A percentile compares a stretch with the other conserved stretches of the same genome.
Conservation (phyloP, 1,139 yeast species). For the Ogataea hybrid region DNA sequence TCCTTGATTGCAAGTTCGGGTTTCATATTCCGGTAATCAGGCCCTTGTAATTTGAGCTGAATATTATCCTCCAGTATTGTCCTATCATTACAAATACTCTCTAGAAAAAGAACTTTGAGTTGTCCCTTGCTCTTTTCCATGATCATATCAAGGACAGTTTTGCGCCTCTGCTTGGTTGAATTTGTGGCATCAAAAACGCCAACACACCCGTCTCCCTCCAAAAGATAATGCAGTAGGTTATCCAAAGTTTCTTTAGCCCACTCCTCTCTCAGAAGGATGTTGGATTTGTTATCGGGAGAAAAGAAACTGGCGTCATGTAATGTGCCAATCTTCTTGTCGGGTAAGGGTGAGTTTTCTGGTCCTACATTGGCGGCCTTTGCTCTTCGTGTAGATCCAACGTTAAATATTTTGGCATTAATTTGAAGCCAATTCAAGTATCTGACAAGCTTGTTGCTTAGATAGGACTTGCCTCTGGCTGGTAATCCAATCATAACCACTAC, state of each 20-base stretch:
- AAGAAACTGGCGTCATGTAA: constrained; percentile 80
- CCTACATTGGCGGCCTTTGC: constrained; percentile 64
- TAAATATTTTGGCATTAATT: constrained; percentile 84
- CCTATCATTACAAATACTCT: constrained; percentile 82
- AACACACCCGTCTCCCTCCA: constrained; percentile 82
- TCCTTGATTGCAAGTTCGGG: constrained; percentile 77
- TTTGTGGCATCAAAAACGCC: constrained; percentile 97
- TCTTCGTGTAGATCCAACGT: constrained; percentile 92
- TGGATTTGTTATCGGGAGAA: constrained; percentile 70
- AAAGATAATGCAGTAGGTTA: constrained; percentile 74
- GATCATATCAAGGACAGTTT: constrained; percentile 65
- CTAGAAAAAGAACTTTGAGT: constrained; percentile 79
- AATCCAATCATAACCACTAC: constrained; percentile 95
- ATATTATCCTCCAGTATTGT: constrained; percentile 78
- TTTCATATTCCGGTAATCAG: constrained; percentile 88
- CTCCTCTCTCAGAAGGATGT: constrained; percentile 71
- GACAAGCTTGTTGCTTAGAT: constrained; percentile 83
- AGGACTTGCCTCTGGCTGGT: constrained; percentile 89
- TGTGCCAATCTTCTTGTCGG: constrained; percentile 40
- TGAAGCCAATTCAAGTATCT: constrained; percentile 89
- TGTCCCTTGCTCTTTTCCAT: constrained; percentile 69
- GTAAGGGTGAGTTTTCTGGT: constrained; percentile 68
- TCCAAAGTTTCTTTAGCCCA: constrained; percentile 98
- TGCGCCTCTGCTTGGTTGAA: constrained; percentile 74
- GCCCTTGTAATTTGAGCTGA: constrained; percentile 83